Evolutionary conservation across 768 basidiomycete genomes (phyloP).

Genomic region (Tephrocybe sp.): DNA sequence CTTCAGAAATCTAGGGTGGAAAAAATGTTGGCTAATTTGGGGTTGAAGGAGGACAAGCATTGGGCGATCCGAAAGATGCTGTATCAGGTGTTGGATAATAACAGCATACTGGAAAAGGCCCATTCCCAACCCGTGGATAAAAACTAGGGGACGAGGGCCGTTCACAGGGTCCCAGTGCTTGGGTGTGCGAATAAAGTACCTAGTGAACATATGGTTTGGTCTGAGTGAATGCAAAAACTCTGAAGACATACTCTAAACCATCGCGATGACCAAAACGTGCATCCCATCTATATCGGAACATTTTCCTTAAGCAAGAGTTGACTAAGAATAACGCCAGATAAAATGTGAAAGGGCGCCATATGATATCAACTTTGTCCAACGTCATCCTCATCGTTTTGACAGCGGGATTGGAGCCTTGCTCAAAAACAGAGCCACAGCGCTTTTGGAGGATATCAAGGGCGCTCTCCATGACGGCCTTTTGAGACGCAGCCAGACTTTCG

Average conservation of each 20-base stretch:
- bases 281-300: slow-evolving; percentile 41
- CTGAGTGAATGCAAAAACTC: not conserved
- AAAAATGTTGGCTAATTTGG: slow-evolving; percentile 83
- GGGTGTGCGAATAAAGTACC: slow-evolving; percentile 78
- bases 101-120: slow-evolving; percentile 71
- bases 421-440: slow-evolving; percentile 65
- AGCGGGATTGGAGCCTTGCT: slow-evolving; percentile 55
- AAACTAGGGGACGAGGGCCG: slow-evolving; percentile 72
- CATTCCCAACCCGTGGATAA: slow-evolving; percentile 87
- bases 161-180: slow-evolving; percentile 56
- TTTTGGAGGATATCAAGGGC: slow-evolving; percentile 66
- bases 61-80: slow-evolving; percentile 62
- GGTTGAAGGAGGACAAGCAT: slow-evolving; percentile 78
- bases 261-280: slow-evolving; percentile 50
- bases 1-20: slow-evolving; percentile 69
- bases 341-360: slow-evolving; percentile 66
- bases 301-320: slow-evolving; percentile 48
- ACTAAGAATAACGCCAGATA: slow-evolving; percentile 51
- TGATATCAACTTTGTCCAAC: slow-evolving; percentile 72
- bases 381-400: slow-evolving; percentile 67
- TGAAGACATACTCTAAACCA: slow-evolving; percentile 63
- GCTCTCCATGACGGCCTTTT: slow-evolving; percentile 53
- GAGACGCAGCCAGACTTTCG: slow-evolving; percentile 44
- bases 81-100: slow-evolving; percentile 60
- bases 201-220: slow-evolving; percentile 23